Conservation (phyloP, 1,139 yeast species). For the Yamadazyma friedrichii region DNA sequence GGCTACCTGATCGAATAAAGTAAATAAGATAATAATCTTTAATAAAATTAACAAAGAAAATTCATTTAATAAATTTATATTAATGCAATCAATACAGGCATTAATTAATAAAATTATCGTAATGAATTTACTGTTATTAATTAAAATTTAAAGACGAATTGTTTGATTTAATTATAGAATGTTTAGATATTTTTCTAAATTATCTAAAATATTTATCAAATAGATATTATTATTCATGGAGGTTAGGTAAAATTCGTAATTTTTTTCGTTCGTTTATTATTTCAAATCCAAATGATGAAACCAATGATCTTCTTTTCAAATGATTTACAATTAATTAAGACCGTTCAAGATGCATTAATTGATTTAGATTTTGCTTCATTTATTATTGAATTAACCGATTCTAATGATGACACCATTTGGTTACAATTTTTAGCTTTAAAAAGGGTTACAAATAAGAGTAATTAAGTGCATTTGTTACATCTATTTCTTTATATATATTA, state of each 20-base stretch:
- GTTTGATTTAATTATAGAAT: constrained; percentile 1
- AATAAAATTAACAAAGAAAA: too few relatives aligned
- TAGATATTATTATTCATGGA: constrained; percentile 42
- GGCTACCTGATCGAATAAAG: too few relatives aligned
- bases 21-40: too few relatives aligned
- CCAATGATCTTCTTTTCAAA: background rate
- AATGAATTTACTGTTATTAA: constrained; percentile 14
- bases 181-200: constrained; percentile 5
- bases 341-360: background rate
- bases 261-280: constrained; percentile 16
- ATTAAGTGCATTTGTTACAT: too few relatives aligned
- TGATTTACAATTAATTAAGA: background rate
- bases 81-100: constrained; percentile 9
- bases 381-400: background rate
- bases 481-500: too few relatives aligned
- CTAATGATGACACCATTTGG: constrained; percentile 7
- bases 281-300: background rate
- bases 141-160: constrained; percentile 13
- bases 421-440: constrained; percentile 5
- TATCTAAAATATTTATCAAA: constrained; percentile 26
- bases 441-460: too few relatives aligned
- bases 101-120: constrained; percentile 29
- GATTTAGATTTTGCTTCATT: constrained; percentile 7
- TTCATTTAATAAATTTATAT: too few relatives aligned
- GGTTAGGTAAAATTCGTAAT: constrained; percentile 31